Evolutionary conservation across 1,284 basidiomycete genomes (phyloP).

Genomic region (Laetiporus sulphureus): DNA sequence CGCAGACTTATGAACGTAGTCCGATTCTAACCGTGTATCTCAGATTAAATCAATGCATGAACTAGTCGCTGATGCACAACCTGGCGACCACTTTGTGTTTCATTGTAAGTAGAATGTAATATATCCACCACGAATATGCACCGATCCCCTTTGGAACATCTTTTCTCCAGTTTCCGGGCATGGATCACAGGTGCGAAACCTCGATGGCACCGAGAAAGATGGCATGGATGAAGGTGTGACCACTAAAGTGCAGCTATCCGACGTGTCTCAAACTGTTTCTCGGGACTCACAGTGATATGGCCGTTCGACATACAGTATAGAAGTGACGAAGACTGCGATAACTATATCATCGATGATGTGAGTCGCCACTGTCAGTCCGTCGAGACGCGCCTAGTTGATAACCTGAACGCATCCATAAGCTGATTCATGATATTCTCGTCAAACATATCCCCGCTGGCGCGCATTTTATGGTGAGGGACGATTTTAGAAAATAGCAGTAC

Average conservation of each 20-base stretch:
- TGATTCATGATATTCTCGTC: slow-evolving; percentile 10
- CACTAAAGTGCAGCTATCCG: neutral
- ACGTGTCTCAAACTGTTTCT: neutral
- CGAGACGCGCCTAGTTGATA: neutral
- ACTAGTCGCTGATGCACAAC: slow-evolving; percentile 12
- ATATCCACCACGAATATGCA: neutral
- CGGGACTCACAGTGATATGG: slow-evolving; percentile 9
- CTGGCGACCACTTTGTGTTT: slow-evolving; percentile 18
- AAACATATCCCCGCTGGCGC: slow-evolving; percentile 11
- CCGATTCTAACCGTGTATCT: too few relatives aligned
- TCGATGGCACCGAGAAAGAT: slow-evolving; percentile 15
- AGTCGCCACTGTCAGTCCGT: neutral
- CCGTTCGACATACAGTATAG: slow-evolving; percentile 6
- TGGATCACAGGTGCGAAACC: slow-evolving; percentile 13
- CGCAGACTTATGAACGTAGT: neutral
- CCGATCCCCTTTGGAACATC: neutral
- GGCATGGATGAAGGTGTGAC: slow-evolving; percentile 18
- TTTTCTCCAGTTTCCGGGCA: slow-evolving; percentile 22
- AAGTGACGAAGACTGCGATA: neutral
- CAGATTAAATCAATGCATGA: slow-evolving; percentile 16
- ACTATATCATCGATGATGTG: slow-evolving; percentile 11
- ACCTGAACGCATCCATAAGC: neutral
- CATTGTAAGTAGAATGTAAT: slow-evolving; percentile 12
- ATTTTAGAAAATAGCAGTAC: too few relatives aligned
- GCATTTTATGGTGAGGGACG: slow-evolving; percentile 14